Base-by-base conservation (phyloP, 2,329 filamentous ascomycete genomes). In the Fonsecaea pedrosoi region DNA sequence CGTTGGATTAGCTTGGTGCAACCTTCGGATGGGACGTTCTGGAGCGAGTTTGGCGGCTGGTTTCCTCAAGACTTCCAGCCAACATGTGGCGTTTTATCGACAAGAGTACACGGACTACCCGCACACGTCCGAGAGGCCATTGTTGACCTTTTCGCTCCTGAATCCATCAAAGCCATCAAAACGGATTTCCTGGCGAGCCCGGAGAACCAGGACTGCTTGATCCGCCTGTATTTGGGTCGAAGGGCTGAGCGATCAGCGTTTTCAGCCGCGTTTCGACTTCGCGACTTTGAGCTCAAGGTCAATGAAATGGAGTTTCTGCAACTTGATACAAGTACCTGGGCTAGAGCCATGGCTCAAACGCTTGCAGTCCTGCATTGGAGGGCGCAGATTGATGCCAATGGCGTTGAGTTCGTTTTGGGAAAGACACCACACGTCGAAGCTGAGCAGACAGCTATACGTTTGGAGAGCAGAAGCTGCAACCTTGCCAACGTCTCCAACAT, bases 401-500 rank as follows among this genome's bases (percentile, higher is more conserved):
- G 86, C 54, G 78, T 88, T 1, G 84, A 88, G 57, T 87, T 86
- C 69, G 85, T 87, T 0, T 78, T 87, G 2, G 77, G 65, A 13
- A 57, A 38, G n/a, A 32, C 30, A 21, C 59, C 62, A 18, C 12
- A 21, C 12, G 6, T 15, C 25, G 13, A 38, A n/a, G 9, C 8
- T 32, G 21, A 34, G 34, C 7, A n/a, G 5, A 15, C 30, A 21
- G 21, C 13, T 7, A 8, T 18, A 3, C 15, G 35, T 21, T 8
- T 30, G 12, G 30, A 10, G 30, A 15, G n/a, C 5, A 35, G 12
- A 15, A 8, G 30, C 13, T 10, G 13, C 2, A 21, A 35, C 13
- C 34, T 18, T 37, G 21, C 30, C 8, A 9, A n/a, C 18, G 15
- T 18, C 34, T 3, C 15, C 53, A 37, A 55, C 30, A 8, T 62